Conservation (phyloP, 176 grass and related monocot genomes). For the Avena insularis region DNA sequence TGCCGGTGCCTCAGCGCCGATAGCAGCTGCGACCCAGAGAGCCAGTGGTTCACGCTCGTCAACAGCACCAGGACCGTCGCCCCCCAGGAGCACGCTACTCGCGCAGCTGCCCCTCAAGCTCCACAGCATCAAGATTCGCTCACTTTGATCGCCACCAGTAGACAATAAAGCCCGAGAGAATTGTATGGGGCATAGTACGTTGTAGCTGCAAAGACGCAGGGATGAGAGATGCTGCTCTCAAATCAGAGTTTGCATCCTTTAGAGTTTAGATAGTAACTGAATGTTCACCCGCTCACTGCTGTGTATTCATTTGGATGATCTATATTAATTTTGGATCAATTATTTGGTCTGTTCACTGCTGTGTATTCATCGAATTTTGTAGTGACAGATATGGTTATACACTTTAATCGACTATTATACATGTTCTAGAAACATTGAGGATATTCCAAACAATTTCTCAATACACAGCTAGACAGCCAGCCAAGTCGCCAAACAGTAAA, state of each 20-base stretch:
- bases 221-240: background rate
- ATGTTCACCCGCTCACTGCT: background rate
- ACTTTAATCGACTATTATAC: too few relatives aligned
- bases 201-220: background rate
- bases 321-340: too few relatives aligned
- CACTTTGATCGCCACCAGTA: slow-evolving; percentile 30
- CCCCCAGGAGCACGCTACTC: slow-evolving; percentile 42
- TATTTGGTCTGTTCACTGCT: too few relatives aligned
- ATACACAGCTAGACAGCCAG: too few relatives aligned
- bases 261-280: slow-evolving; percentile 10
- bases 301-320: too few relatives aligned
- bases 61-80: slow-evolving; percentile 56
- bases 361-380: too few relatives aligned
- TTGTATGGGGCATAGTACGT: background rate
- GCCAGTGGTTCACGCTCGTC: slow-evolving; percentile 92
- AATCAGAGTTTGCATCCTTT: background rate
- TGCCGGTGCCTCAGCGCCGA: slow-evolving; percentile 72
- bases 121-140: slow-evolving; percentile 39
- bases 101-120: slow-evolving; percentile 47
- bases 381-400: too few relatives aligned
- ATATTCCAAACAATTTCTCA: too few relatives aligned
- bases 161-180: background rate
- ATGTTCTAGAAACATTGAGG: too few relatives aligned
- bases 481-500: too few relatives aligned
- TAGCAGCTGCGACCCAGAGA: slow-evolving; percentile 67